phyloP scores from a whole-genome alignment of 768 basidiomycete genomes.

The Serpula lacrymans region DNA sequence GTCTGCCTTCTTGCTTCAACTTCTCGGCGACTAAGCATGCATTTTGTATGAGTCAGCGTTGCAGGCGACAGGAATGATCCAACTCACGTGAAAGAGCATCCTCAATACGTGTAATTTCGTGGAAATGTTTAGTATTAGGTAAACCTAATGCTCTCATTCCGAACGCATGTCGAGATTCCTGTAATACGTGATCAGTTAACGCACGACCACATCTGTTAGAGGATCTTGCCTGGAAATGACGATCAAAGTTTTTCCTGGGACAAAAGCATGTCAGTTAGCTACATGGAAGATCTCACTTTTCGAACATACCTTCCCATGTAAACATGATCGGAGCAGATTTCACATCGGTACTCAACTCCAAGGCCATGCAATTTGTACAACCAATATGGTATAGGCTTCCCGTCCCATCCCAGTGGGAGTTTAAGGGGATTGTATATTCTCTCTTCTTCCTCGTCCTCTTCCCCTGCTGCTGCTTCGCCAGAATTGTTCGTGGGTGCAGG shows the following conservation, averaged over 20 bases:
- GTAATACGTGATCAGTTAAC: slow-evolving; percentile 19
- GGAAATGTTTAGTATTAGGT: slow-evolving; percentile 98
- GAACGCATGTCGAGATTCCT: slow-evolving; percentile 96
- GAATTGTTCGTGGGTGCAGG: slow-evolving; percentile 44
- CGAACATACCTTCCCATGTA: slow-evolving; percentile 90
- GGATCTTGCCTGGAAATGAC: slow-evolving; percentile 97
- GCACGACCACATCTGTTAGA: slow-evolving; percentile 6
- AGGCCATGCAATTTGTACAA: slow-evolving; percentile 96
- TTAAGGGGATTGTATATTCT: slow-evolving; percentile 98
- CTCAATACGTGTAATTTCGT: slow-evolving; percentile 95
- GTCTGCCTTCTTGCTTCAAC: slow-evolving; percentile 93
- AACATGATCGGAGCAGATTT: slow-evolving; percentile 95
- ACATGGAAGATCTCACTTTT: too few relatives aligned
- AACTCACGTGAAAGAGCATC: slow-evolving; percentile 90
- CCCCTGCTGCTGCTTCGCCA: slow-evolving; percentile 46
- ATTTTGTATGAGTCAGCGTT: too few relatives aligned
- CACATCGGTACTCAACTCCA: slow-evolving; percentile 96
- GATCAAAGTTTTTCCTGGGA: slow-evolving; percentile 87
- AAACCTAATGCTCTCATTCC: slow-evolving; percentile 97
- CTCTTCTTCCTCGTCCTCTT: slow-evolving; percentile 93
- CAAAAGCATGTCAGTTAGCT: slow-evolving; percentile 14
- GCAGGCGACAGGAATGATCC: not conserved
- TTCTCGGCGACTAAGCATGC: slow-evolving; percentile 82
- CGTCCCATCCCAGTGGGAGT: slow-evolving; percentile 95
- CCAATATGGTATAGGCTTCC: slow-evolving; percentile 99